phyloP scores from a whole-genome alignment of 2,329 filamentous ascomycete species.

The Periconia digitata region DNA sequence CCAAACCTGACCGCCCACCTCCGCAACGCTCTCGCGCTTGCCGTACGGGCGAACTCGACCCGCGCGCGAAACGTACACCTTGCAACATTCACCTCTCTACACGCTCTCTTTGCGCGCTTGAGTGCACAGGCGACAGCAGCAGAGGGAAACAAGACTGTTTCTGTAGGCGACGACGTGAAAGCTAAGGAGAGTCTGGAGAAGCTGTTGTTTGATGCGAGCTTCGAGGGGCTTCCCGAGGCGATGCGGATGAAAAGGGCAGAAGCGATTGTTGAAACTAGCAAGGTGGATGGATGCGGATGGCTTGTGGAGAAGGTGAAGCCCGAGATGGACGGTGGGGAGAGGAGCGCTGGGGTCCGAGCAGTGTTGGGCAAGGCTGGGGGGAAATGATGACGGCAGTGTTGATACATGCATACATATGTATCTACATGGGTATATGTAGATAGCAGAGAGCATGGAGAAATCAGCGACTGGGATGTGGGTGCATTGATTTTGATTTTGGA shows the following conservation, averaged over 20 bases:
- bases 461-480: no score
- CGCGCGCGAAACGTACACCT: conserved; percentile 24
- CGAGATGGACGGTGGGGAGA: conserved; percentile 20
- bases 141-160: background rate
- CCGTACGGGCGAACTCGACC: conserved; percentile 20
- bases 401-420: no score
- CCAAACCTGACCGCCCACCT: conserved; percentile 15
- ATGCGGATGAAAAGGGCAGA: conserved; percentile 30
- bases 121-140: conserved; percentile 2
- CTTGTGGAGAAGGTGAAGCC: conserved; percentile 16
- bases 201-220: conserved; percentile 25
- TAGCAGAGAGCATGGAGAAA: no score
- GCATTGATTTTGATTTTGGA: no score
- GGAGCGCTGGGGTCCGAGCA: conserved; percentile 20
- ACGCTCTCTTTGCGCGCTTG: conserved; percentile 22
- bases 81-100: conserved; percentile 23
- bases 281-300: conserved; percentile 14
- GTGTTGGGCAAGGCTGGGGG: conserved; percentile 25
- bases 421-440: no score
- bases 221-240: conserved; percentile 29
- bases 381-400: background rate
- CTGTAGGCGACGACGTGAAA: conserved; percentile 2
- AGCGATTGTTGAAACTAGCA: conserved; percentile 22
- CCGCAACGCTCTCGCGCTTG: conserved; percentile 14
- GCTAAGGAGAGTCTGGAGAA: conserved; percentile 19